These are phyloP conservation scores for Akanthomyces lecanii DNA, from an alignment of 2,329 filamentous ascomycete genomes.

Conservation along the genomic window DNA sequence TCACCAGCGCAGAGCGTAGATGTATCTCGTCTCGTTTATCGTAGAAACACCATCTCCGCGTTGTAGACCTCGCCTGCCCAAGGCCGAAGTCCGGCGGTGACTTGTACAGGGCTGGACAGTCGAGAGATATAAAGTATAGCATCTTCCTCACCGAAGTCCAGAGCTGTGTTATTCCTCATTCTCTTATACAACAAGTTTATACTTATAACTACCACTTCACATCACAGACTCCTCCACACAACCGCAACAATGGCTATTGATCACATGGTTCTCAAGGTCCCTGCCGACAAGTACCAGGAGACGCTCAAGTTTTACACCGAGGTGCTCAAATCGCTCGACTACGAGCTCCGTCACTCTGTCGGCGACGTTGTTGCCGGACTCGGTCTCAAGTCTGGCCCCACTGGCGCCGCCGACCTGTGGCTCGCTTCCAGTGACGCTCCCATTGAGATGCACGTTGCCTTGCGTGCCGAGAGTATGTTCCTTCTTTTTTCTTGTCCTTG, in stretches of 20 bases:
- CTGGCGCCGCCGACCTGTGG: conserved; percentile 16
- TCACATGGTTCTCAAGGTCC: conserved; percentile 30
- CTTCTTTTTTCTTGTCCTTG: neutral
- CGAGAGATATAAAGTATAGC: neutral
- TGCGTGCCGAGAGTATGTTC: conserved; percentile 26
- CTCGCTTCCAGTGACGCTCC: conserved; percentile 10
- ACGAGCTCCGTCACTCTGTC: conserved; percentile 27
- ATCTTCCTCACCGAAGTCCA: neutral
- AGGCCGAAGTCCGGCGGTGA: conserved; percentile 11
- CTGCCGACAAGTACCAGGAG: conserved; percentile 27
- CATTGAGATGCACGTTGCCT: conserved; percentile 27
- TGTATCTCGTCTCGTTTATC: neutral
- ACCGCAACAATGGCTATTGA: conserved; percentile 32
- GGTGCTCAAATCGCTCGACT: conserved; percentile 34
- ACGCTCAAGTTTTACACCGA: conserved; percentile 32
- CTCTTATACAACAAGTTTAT: neutral
- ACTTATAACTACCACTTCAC: neutral
- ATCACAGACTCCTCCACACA: neutral
- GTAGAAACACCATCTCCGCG: neutral
- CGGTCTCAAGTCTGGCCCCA: conserved; percentile 23
- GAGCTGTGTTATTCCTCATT: neutral
- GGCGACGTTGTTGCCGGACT: conserved; percentile 30
- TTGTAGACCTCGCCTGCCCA: neutral
- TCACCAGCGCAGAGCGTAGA: neutral
- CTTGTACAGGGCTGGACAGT: neutral